phyloP scores from a whole-genome alignment of 2,329 filamentous ascomycete species.

The Camptophora hylomeconis region DNA sequence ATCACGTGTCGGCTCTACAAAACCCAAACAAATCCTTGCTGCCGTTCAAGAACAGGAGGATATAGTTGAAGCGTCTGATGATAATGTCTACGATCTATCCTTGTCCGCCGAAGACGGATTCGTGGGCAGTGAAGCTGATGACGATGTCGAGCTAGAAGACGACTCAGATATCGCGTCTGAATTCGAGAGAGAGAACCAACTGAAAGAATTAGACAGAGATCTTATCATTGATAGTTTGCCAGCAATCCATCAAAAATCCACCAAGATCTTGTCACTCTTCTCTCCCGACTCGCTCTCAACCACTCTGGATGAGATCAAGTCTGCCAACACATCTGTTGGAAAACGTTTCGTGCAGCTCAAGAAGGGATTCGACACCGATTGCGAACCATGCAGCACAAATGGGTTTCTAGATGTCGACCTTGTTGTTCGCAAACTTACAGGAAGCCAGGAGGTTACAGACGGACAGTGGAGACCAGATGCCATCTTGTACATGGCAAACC shows the following conservation, averaged over 20 bases:
- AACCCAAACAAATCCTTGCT: slow-evolving; percentile 4
- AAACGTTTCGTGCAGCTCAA: slow-evolving; percentile 18
- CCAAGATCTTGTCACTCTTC: slow-evolving; percentile 7
- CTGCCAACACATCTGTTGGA: slow-evolving; percentile 3
- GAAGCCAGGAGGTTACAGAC: slow-evolving; percentile 10
- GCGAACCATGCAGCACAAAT: slow-evolving; percentile 19
- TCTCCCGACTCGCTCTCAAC: slow-evolving; percentile 1
- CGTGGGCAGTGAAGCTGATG: not conserved
- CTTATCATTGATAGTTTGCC: slow-evolving; percentile 10
- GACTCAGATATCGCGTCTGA: not conserved
- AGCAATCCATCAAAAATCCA: slow-evolving; percentile 8
- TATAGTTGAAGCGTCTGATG: not conserved
- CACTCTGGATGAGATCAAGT: not conserved
- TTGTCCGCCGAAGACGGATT: too few species aligned
- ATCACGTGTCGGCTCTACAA: slow-evolving; percentile 7
- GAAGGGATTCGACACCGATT: slow-evolving; percentile 17
- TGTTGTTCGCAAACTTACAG: slow-evolving; percentile 21
- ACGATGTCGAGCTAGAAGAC: not conserved
- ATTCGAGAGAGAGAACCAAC: slow-evolving; percentile 3
- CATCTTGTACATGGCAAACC: slow-evolving; percentile 31
- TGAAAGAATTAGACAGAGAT: slow-evolving; percentile 9
- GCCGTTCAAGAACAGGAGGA: slow-evolving; percentile 6
- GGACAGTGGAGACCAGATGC: slow-evolving; percentile 23
- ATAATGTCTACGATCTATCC: too few species aligned
- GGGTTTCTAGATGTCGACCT: slow-evolving; percentile 25